A percentile compares a stretch with the other conserved stretches of the same genome.
Conservation (phyloP, 495 filamentous ascomycete species). For the Schizothecium vesticola region DNA sequence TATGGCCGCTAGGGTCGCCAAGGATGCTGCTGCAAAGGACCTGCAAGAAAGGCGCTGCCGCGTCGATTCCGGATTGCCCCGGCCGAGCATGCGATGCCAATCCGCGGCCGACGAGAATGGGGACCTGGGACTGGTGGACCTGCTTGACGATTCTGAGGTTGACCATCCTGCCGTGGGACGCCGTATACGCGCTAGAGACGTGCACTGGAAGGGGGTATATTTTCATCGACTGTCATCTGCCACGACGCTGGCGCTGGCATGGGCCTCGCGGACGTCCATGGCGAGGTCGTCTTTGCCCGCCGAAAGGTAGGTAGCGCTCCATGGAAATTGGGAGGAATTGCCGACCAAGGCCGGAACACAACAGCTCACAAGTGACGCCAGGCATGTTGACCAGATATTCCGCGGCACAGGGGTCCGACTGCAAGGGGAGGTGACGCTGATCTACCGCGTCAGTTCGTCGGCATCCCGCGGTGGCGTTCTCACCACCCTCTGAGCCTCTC, state of each 20-base stretch:
- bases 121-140: slow-evolving; percentile 5
- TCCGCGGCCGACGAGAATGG: slow-evolving; percentile 10
- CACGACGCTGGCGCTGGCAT: neutral
- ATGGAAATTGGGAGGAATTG: neutral
- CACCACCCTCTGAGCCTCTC: neutral
- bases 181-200: slow-evolving; percentile 15
- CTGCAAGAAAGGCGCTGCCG: slow-evolving; percentile 17
- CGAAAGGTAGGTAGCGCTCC: neutral
- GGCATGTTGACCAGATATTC: neutral
- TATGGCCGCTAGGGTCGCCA: slow-evolving; percentile 3
- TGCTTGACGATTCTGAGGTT: slow-evolving; percentile 21
- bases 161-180: slow-evolving; percentile 19
- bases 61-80: slow-evolving; percentile 21
- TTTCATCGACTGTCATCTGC: neutral
- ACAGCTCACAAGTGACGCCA: too few species aligned
- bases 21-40: neutral
- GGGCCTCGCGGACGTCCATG: neutral
- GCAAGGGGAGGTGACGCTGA: neutral
- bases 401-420: neutral
- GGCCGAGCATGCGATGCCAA: slow-evolving; percentile 15
- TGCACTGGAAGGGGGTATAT: slow-evolving; percentile 13
- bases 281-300: neutral
- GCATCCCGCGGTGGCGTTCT: neutral
- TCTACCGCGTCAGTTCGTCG: neutral
- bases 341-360: too few species aligned